phyloP scores from a whole-genome alignment of 2,329 filamentous ascomycete genomes.

The Lojkania enalia region DNA sequence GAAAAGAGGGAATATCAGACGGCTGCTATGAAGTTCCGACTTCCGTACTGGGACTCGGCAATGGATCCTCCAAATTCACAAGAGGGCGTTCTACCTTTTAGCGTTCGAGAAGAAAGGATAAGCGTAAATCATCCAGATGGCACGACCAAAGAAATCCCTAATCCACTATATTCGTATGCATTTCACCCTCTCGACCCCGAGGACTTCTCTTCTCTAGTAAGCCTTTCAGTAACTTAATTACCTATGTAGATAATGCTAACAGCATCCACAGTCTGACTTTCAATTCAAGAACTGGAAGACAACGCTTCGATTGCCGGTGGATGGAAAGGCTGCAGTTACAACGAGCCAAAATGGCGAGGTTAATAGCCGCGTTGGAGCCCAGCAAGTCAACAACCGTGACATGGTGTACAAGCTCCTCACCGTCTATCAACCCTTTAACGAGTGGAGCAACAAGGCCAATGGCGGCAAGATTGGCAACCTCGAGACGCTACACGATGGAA shows the following conservation, averaged over 20 bases:
- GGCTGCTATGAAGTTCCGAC: slow-evolving; percentile 28
- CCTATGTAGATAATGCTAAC: background rate
- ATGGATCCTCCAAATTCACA: slow-evolving; percentile 24
- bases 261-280: slow-evolving; percentile 24
- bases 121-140: slow-evolving; percentile 35
- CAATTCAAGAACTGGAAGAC: slow-evolving; percentile 39
- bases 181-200: slow-evolving; percentile 36
- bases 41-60: slow-evolving; percentile 44
- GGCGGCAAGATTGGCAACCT: slow-evolving; percentile 38
- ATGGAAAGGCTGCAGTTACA: slow-evolving; percentile 27
- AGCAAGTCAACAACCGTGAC: slow-evolving; percentile 35
- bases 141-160: slow-evolving; percentile 26
- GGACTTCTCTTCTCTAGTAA: slow-evolving; percentile 32
- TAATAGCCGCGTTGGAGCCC: slow-evolving; percentile 27
- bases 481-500: slow-evolving; percentile 36
- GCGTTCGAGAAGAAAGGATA: slow-evolving; percentile 21
- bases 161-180: slow-evolving; percentile 34
- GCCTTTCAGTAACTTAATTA: slow-evolving; percentile 4
- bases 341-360: slow-evolving; percentile 34
- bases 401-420: slow-evolving; percentile 40
- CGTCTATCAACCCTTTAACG: slow-evolving; percentile 34
- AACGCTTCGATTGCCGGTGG: slow-evolving; percentile 32
- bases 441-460: slow-evolving; percentile 37
- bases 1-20: slow-evolving; percentile 26
- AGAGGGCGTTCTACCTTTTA: slow-evolving; percentile 31